Conservation (phyloP, 345 rosid species). For the Linum trigynum region DNA sequence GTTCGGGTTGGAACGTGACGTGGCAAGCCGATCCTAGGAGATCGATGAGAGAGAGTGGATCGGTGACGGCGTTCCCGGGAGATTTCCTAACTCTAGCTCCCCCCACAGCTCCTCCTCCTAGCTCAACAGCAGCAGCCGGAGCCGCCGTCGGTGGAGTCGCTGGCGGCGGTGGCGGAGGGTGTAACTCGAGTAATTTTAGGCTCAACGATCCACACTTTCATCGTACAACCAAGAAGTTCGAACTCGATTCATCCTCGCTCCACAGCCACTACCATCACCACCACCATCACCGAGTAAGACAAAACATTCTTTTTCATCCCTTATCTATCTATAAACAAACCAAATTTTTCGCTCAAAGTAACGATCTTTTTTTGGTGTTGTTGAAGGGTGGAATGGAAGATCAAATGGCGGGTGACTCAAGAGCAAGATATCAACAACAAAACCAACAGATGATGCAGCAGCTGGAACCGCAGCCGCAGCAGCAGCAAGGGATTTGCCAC, state of each 20-base stretch:
- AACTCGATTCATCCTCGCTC: background rate
- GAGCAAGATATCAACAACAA: background rate
- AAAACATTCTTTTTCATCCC: no score
- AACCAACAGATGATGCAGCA: background rate
- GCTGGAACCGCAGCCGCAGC: background rate
- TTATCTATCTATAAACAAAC: no score
- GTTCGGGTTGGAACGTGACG: background rate
- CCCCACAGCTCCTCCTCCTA: background rate
- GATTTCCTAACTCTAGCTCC: background rate
- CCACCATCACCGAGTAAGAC: background rate
- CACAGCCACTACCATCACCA: background rate
- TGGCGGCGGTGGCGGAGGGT: background rate
- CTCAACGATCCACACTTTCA: background rate
- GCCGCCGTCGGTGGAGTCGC: background rate
- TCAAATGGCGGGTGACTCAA: background rate
- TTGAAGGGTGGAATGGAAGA: background rate
- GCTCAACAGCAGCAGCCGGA: background rate
- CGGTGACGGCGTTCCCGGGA: no score
- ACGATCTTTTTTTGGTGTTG: no score
- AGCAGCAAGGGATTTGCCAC: no score
- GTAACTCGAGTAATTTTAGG: background rate
- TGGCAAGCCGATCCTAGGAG: background rate
- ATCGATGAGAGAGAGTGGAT: background rate
- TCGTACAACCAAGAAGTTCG: background rate
- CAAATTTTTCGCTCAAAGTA: no score